Conservation (phyloP, 371 early-diverging fungal genomes). For the Mortierella sp. region DNA sequence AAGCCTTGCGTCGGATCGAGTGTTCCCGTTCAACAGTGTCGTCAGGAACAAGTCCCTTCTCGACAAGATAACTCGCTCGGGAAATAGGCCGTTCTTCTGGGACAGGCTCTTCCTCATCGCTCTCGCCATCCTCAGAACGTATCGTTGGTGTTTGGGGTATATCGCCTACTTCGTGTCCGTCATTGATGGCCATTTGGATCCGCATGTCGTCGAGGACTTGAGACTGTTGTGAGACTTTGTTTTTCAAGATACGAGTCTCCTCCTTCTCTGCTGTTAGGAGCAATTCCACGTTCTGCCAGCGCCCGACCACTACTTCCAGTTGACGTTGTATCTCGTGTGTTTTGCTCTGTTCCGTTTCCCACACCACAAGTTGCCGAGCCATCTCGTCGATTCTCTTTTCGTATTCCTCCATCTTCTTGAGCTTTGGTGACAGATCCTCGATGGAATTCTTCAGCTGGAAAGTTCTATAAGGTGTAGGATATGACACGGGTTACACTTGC, state of each 20-base stretch:
- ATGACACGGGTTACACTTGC: too few relatives aligned
- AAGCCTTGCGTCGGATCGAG: slow-evolving; percentile 11
- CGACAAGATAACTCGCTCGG: neutral
- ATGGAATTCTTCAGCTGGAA: slow-evolving; percentile 66
- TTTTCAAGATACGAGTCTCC: slow-evolving; percentile 34
- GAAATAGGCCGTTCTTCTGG: neutral
- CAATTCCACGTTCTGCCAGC: slow-evolving; percentile 48
- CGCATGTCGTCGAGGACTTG: slow-evolving; percentile 53
- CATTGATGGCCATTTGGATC: slow-evolving; percentile 38
- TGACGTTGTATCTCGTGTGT: slow-evolving; percentile 38
- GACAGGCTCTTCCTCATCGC: neutral
- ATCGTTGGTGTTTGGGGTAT: slow-evolving; percentile 1
- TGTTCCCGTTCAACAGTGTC: neutral
- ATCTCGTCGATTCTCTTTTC: slow-evolving; percentile 68
- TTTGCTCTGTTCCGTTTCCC: slow-evolving; percentile 56
- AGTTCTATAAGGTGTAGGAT: slow-evolving; percentile 55
- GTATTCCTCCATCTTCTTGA: slow-evolving; percentile 62
- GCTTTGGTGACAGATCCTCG: slow-evolving; percentile 59
- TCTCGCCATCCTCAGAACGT: slow-evolving; percentile 8
- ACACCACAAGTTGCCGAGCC: slow-evolving; percentile 67
- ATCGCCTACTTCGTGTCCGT: slow-evolving; percentile 5
- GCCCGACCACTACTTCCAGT: slow-evolving; percentile 40
- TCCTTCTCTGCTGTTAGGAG: slow-evolving; percentile 43
- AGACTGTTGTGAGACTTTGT: slow-evolving; percentile 44
- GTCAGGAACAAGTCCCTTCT: too few relatives aligned